These are phyloP conservation scores for Backusella liffmaniae DNA, from an alignment of 192 early-diverging fungal species.

Conservation along the genomic window DNA sequence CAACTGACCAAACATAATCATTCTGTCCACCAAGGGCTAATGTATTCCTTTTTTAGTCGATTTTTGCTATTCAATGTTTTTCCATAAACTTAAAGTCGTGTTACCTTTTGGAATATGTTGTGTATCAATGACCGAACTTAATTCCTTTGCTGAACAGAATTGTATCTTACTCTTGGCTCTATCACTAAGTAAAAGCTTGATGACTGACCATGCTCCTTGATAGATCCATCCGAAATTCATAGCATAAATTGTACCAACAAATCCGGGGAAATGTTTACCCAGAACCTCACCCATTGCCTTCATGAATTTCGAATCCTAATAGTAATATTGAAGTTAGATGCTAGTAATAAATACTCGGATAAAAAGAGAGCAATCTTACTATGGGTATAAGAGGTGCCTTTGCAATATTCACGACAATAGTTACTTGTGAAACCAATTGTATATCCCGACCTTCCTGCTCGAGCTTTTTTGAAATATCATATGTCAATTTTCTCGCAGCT, in stretches of 20 bases:
- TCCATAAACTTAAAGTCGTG: background rate
- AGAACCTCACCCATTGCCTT: constrained; percentile 21
- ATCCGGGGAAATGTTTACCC: constrained; percentile 26
- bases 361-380: constrained; percentile 7
- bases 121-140: constrained; percentile 25
- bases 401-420: constrained; percentile 24
- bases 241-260: constrained; percentile 27
- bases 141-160: constrained; percentile 33
- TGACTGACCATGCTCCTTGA: constrained; percentile 40
- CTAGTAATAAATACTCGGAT: background rate
- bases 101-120: constrained; percentile 37
- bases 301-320: constrained; percentile 19
- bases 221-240: constrained; percentile 51
- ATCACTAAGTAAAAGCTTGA: constrained; percentile 38
- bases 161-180: constrained; percentile 32
- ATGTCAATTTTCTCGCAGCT: constrained; percentile 36
- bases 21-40: constrained; percentile 25
- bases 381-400: constrained; percentile 27
- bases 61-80: constrained; percentile 5
- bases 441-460: constrained; percentile 12
- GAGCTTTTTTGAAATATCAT: constrained; percentile 26
- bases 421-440: constrained; percentile 23
- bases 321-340: background rate
- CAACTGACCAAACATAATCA: constrained; percentile 24
- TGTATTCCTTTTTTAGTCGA: background rate